Percentiles rank a stretch among this genome's conserved stretches.
These are phyloP conservation scores for Trichoderma breve DNA, from an alignment of 2,329 filamentous ascomycete species.

Conservation along the genomic window DNA sequence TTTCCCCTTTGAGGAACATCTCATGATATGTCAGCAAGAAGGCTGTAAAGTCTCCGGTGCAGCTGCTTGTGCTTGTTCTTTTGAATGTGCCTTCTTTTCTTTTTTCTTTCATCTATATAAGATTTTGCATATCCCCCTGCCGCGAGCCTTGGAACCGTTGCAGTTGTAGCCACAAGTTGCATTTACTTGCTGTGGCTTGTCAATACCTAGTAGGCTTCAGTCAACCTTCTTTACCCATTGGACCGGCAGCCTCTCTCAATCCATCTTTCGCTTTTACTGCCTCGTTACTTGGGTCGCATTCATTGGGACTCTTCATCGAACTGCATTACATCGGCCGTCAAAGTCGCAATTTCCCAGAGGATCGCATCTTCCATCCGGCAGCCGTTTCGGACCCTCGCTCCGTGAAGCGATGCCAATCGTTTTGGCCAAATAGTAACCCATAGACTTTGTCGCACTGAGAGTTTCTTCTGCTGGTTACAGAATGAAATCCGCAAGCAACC, in stretches of 20 bases:
- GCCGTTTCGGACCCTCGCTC: not conserved
- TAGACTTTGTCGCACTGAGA: not conserved
- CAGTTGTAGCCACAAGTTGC: not conserved
- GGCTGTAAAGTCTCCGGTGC: not conserved
- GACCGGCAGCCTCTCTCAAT: not conserved
- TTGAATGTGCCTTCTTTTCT: not conserved
- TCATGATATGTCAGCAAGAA: conserved; percentile 20
- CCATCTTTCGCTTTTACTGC: not conserved
- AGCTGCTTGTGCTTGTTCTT: not conserved
- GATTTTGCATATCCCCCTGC: not conserved
- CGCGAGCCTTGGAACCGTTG: not conserved
- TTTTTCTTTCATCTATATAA: conserved; percentile 11
- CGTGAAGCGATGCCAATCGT: not conserved
- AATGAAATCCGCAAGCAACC: conserved; percentile 54
- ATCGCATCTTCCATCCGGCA: not conserved
- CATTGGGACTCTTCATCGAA: not conserved
- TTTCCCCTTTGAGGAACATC: conserved; percentile 18
- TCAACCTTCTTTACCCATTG: conserved; percentile 3
- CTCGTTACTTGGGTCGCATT: not conserved
- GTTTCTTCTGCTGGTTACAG: not conserved
- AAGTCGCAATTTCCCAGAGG: not conserved
- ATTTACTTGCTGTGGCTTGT: conserved; percentile 13
- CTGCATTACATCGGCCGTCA: not conserved
- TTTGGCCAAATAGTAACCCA: not conserved
- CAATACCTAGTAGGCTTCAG: not conserved